phyloP scores from a whole-genome alignment of 345 rosid genomes.

The Eucalyptus brandiana region DNA sequence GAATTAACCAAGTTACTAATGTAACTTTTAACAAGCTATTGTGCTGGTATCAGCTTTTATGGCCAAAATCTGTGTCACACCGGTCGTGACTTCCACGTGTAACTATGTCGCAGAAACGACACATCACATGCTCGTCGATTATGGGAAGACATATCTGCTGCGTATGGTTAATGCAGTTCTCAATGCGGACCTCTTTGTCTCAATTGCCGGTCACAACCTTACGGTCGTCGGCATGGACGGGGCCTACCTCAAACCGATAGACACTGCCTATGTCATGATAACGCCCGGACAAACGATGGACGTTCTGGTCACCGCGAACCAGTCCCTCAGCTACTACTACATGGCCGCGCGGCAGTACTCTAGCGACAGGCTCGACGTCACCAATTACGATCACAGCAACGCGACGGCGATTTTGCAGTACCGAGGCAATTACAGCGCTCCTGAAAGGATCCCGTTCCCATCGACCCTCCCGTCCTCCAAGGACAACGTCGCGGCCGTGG shows the following conservation, averaged over 20 bases:
- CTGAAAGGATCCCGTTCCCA: not conserved
- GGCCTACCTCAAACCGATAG: slow-evolving; percentile 1
- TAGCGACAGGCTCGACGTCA: not conserved
- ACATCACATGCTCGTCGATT: not conserved
- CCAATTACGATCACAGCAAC: not conserved
- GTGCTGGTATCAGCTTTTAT: not conserved
- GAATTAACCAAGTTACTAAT: not conserved
- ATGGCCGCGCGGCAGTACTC: not conserved
- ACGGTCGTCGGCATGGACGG: slow-evolving; percentile 1
- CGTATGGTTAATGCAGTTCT: not conserved
- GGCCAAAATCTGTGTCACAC: not conserved
- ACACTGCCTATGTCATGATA: not conserved
- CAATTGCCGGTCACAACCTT: slow-evolving; percentile 1
- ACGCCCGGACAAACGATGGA: slow-evolving; percentile 13
- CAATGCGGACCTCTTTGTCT: slow-evolving; percentile 2
- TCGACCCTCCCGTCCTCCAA: not conserved
- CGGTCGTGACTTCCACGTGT: not conserved
- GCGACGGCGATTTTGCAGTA: not conserved
- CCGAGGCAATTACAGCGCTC: not conserved
- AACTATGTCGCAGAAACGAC: not conserved
- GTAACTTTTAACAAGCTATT: not conserved
- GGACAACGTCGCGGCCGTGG: not conserved
- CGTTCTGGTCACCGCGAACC: not conserved
- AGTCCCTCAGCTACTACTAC: not conserved
- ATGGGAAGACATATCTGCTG: not conserved